Base-by-base conservation (phyloP, 768 basidiomycete genomes). In the Xerocomellus intermedius region DNA sequence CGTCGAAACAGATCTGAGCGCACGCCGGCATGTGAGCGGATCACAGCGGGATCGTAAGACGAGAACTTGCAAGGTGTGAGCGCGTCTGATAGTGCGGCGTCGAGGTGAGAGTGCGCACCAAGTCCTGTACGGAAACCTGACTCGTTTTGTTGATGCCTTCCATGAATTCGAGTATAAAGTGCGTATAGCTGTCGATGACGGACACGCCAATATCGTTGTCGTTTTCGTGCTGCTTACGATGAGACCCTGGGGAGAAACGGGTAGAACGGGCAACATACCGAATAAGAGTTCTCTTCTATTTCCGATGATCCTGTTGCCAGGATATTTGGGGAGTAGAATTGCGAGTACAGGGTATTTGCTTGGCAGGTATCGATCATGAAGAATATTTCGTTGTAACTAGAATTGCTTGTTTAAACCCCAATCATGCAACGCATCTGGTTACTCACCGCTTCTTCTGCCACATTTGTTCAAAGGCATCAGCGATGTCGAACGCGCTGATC, bases 281-380 rank as follows among this genome's bases (percentile, higher is more conserved):
- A 97, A 66, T 95, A 98, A 1, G 94, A 97, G 66, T 87, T 97
- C 72, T 98, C 89, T 38, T 82, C 88, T 26, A 95, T 74, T 48
- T 81, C 73, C 9, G 92, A 91, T 0, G 91, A 94, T 0, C 93
- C 95, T 0, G 93, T 94, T 0, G 95, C 92, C 4, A 96, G 81
- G 47, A 98, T 87, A 61, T 95, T 92, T 0, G 94, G 94, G 1
- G 93, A 94, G 71, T 95, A 95, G 61, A 96, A 83, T 66, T 94
- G 90, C 48, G 87, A 85, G 67, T 91, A 98, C 86, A 99, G 87
- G 5, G 91, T 92, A 67, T 93, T 96, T 26, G 96, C 97, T 72
- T 99, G 94, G 68, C 96, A 99, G 0, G 96, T 98, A 65, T 99
- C 96, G 55, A 95, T 87, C 91, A 98, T 98, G 77, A 96, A 97